phyloP scores from a whole-genome alignment of 148 eudicot genomes.

The Fagopyrum tataricum region DNA sequence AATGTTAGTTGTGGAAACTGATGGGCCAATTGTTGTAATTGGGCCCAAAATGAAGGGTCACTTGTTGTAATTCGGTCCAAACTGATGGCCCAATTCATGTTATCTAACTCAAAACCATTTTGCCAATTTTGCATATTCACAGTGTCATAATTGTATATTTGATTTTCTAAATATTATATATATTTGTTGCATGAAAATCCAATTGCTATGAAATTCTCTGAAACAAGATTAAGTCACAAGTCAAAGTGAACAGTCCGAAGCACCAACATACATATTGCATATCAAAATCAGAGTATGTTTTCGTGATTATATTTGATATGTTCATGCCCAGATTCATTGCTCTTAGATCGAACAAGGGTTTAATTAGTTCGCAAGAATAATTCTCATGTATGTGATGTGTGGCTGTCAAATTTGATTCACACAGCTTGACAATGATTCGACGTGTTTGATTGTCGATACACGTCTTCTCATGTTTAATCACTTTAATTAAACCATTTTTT shows the following conservation, averaged over 20 bases:
- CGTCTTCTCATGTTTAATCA: too few species aligned
- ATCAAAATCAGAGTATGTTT: not conserved
- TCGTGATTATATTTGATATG: not conserved
- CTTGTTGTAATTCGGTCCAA: too few species aligned
- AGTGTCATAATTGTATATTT: too few species aligned
- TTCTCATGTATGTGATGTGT: not conserved
- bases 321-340: not conserved
- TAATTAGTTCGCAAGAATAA: not conserved
- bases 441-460: too few species aligned
- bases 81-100: too few species aligned
- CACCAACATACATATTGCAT: conserved; percentile 5
- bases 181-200: not conserved
- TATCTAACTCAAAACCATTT: too few species aligned
- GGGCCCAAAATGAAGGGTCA: too few species aligned
- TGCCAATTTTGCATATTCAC: too few species aligned
- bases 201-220: not conserved
- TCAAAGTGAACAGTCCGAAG: not conserved
- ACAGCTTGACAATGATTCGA: not conserved
- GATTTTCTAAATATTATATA: too few species aligned
- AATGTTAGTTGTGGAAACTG: too few species aligned
- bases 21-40: too few species aligned
- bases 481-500: too few species aligned
- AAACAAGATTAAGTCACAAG: not conserved
- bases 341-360: not conserved
- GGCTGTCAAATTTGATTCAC: not conserved